Evolutionary conservation across 768 basidiomycete genomes (phyloP).

Genomic region (Rhodotorula taiwanensis): DNA sequence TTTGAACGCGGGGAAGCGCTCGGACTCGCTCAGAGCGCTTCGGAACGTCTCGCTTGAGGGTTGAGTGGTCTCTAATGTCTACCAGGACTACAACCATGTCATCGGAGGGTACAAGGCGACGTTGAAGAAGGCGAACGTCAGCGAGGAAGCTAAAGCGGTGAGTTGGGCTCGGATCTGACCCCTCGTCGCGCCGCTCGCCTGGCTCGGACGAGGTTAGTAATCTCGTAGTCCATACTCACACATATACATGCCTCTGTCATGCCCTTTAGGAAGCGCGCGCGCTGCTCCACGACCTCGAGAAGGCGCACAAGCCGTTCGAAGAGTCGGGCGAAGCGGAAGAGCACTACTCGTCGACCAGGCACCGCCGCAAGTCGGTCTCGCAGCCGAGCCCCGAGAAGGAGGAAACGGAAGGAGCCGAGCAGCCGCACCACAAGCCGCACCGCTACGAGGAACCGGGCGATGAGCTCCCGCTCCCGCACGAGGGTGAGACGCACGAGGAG

Average conservation of each 20-base stretch:
- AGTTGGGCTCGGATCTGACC: neutral
- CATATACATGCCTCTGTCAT: too few relatives aligned
- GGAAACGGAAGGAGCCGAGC: neutral
- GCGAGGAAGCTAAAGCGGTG: neutral
- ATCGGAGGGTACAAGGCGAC: constrained; percentile 1
- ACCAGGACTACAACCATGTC: constrained; percentile 6
- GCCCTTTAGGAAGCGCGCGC: neutral
- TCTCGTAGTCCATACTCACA: too few relatives aligned
- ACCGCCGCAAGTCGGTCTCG: neutral
- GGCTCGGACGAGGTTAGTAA: too few relatives aligned
- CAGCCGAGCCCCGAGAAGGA: neutral
- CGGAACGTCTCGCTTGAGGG: too few relatives aligned
- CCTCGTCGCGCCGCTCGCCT: neutral
- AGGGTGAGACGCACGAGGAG: constrained; percentile 3
- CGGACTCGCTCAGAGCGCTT: too few relatives aligned
- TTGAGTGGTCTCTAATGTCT: too few relatives aligned
- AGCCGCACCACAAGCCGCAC: neutral
- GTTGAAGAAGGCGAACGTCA: neutral
- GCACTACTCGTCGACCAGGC: neutral
- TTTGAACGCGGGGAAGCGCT: too few relatives aligned
- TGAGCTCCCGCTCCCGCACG: neutral
- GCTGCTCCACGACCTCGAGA: neutral
- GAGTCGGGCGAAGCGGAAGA: neutral
- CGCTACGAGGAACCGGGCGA: neutral
- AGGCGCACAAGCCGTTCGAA: neutral